These are phyloP conservation scores for Elongisporangium undulatum DNA, from an alignment of 352 stramenopile species.

Conservation along the genomic window DNA sequence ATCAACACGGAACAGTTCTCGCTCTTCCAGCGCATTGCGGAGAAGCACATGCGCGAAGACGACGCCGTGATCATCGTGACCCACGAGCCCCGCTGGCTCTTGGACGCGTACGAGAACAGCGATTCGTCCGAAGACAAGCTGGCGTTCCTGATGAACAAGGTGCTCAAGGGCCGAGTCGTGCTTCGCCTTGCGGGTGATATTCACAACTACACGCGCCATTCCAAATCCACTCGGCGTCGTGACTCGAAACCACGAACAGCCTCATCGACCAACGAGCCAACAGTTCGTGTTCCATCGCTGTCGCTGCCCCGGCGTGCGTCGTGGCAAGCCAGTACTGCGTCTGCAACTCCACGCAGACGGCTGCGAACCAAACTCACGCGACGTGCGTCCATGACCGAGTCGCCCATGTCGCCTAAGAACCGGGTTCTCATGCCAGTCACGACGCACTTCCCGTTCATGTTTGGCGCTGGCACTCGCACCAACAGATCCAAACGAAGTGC, in stretches of 20 bases:
- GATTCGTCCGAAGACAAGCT: constrained; percentile 73
- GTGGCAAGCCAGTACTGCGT: neutral
- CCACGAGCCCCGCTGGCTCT: constrained; percentile 90
- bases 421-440: constrained; percentile 31
- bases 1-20: constrained; percentile 92
- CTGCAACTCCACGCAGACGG: neutral
- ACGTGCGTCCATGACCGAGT: neutral
- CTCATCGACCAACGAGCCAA: neutral
- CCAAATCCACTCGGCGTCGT: constrained; percentile 32
- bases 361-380: neutral
- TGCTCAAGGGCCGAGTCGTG: constrained; percentile 69
- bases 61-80: constrained; percentile 91
- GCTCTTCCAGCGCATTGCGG: constrained; percentile 85
- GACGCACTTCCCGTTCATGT: constrained; percentile 83
- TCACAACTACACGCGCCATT: constrained; percentile 93
- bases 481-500: constrained; percentile 15
- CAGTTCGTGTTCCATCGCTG: neutral
- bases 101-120: constrained; percentile 84
- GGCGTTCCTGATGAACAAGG: constrained; percentile 65
- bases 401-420: constrained; percentile 2
- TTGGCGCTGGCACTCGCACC: constrained; percentile 1
- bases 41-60: constrained; percentile 66
- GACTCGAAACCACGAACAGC: neutral
- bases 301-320: neutral
- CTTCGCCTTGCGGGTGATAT: constrained; percentile 89